A percentile compares a stretch with the other conserved stretches of the same genome.
phyloP scores from a whole-genome alignment of 2,329 filamentous ascomycete genomes.

The Neoscytalidium dimidiatum region DNA sequence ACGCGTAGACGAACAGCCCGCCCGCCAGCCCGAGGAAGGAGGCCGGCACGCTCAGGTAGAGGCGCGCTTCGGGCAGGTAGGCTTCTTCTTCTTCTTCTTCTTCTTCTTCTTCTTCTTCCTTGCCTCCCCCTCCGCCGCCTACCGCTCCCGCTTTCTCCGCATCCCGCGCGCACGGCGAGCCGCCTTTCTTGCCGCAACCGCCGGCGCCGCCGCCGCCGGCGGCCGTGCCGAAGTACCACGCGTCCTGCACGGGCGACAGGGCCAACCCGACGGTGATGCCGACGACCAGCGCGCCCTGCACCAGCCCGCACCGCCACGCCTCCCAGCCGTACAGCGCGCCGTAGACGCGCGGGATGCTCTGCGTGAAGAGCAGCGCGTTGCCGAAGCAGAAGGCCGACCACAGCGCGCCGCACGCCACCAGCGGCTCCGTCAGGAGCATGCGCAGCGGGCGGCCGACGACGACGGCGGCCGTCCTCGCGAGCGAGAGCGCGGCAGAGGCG shows the following conservation, averaged over 20 bases:
- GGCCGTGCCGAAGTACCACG: constrained; percentile 49
- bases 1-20: constrained; percentile 34
- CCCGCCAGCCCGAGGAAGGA: constrained; percentile 41
- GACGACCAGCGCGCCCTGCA: constrained; percentile 48
- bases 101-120: constrained; percentile 38
- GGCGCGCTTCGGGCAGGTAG: constrained; percentile 45
- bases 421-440: constrained; percentile 52
- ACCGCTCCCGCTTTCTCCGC: not conserved
- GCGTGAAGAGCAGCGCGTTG: constrained; percentile 52
- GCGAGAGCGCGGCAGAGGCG: too few relatives aligned
- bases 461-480: not conserved
- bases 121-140: constrained; percentile 27
- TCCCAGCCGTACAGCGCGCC: constrained; percentile 42
- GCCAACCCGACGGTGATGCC: constrained; percentile 48
- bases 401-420: constrained; percentile 52
- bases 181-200: too few relatives aligned
- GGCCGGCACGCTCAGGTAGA: constrained; percentile 46
- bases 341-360: constrained; percentile 49
- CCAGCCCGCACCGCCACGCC: constrained; percentile 44
- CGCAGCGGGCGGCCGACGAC: constrained; percentile 34
- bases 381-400: constrained; percentile 51
- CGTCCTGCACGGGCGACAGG: constrained; percentile 37
- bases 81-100: constrained; percentile 41
- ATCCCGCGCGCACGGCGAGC: too few relatives aligned
- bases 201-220: constrained; percentile 42